Conservation (phyloP, 2,329 filamentous ascomycete genomes). For the Ustulina deusta region DNA sequence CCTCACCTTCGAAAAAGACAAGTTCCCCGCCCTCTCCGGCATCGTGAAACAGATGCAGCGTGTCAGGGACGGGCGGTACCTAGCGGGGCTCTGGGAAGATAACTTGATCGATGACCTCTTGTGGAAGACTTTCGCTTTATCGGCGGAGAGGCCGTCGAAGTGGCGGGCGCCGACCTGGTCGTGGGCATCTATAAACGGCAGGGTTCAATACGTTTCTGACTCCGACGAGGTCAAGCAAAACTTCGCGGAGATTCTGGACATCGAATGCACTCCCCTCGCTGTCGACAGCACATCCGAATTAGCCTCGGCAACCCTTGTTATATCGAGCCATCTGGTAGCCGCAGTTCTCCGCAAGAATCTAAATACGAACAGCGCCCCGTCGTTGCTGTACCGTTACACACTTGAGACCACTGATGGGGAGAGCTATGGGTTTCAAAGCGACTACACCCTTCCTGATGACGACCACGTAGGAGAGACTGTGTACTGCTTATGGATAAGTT, state of each 20-base stretch:
- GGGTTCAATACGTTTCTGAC: not conserved
- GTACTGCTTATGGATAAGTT: not conserved
- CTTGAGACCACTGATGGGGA: not conserved
- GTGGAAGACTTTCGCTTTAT: conserved; percentile 3
- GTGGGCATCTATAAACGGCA: conserved; percentile 22
- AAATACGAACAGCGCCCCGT: not conserved
- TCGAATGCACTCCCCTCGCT: conserved; percentile 10
- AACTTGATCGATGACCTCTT: not conserved
- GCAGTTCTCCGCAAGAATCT: not conserved
- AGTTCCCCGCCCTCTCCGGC: conserved; percentile 33
- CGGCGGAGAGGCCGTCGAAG: conserved; percentile 4
- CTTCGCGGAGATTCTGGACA: not conserved
- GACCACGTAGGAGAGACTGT: not conserved
- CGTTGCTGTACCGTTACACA: not conserved
- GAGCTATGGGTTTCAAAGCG: not conserved
- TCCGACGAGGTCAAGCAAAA: conserved; percentile 1
- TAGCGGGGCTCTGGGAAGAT: conserved; percentile 33
- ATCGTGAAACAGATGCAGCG: conserved; percentile 32
- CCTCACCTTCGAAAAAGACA: conserved; percentile 30
- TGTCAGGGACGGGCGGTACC: conserved; percentile 16
- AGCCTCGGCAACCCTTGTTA: not conserved
- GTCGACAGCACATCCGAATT: not conserved
- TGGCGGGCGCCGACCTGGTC: conserved; percentile 24
- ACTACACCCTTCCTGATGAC: conserved; percentile 9
- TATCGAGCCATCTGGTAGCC: not conserved